phyloP scores from a whole-genome alignment of 345 rosid genomes.

The Crucihimalaya himalaica region DNA sequence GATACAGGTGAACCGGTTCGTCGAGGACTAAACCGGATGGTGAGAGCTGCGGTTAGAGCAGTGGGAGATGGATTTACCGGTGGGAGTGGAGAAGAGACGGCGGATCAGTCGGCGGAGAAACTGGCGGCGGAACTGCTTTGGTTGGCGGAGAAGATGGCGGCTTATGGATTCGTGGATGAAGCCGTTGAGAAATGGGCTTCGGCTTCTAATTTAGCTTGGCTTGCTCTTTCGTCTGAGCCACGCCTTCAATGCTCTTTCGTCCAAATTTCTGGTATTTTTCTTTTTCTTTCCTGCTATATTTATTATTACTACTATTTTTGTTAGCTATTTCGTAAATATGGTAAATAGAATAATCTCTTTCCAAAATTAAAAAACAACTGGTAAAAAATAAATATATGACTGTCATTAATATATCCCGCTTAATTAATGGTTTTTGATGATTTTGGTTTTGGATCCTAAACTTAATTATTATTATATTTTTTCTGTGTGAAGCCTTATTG shows the following conservation, averaged over 20 bases:
- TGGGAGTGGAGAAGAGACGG: conserved; percentile 44
- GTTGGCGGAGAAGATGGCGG: conserved; percentile 73
- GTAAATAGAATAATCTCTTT: conserved; percentile 3
- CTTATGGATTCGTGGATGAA: conserved; percentile 67
- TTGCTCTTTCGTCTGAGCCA: conserved; percentile 71
- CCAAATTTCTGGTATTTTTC: conserved; percentile 60
- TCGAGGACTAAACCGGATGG: conserved; percentile 46
- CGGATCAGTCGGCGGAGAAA: conserved; percentile 56
- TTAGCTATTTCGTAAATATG: conserved; percentile 3
- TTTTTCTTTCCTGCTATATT: no score
- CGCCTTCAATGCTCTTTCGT: conserved; percentile 70
- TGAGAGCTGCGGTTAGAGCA: conserved; percentile 44
- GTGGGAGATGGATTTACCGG: conserved; percentile 46
- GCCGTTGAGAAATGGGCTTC: conserved; percentile 83
- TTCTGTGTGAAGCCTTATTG: conserved; percentile 59
- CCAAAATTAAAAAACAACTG: no score
- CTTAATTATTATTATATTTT: no score
- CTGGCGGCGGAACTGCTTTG: conserved; percentile 86
- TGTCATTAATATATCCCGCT: no score
- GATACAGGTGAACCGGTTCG: conserved; percentile 39
- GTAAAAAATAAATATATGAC: no score
- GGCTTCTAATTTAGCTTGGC: conserved; percentile 72
- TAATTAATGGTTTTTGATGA: no score
- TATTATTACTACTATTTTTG: background rate
- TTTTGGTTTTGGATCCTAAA: no score